Percentiles rank a stretch among this genome's conserved stretches.
These are phyloP conservation scores for Colletotrichum neosansevieriae DNA, from an alignment of 2,329 filamentous ascomycete genomes.

Conservation along the genomic window DNA sequence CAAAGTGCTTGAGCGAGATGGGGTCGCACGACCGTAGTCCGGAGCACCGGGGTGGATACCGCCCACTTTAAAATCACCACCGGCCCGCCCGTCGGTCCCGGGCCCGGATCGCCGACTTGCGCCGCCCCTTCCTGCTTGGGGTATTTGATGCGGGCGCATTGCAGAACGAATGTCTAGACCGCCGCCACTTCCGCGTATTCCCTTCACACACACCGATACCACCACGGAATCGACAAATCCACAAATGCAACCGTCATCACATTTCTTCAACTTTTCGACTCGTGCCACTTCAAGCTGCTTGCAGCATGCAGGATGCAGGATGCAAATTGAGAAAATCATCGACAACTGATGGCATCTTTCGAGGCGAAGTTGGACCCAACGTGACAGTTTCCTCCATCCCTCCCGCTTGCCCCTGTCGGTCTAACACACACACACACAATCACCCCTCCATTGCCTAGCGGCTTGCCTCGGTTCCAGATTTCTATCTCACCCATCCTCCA, in stretches of 20 bases:
- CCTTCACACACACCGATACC: conserved; percentile 8
- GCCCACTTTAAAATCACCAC: conserved; percentile 8
- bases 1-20: conserved; percentile 3
- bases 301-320: conserved; percentile 27
- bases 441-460: neutral
- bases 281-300: conserved; percentile 18
- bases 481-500: neutral
- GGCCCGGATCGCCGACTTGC: conserved; percentile 31
- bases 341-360: conserved; percentile 16
- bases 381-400: conserved; percentile 36
- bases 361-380: neutral
- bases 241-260: conserved; percentile 10
- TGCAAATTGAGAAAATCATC: neutral
- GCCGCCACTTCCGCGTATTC: conserved; percentile 21
- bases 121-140: neutral
- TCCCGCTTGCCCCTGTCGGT: neutral
- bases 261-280: conserved; percentile 19
- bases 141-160: neutral
- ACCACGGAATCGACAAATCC: conserved; percentile 2
- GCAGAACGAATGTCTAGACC: conserved; percentile 19
- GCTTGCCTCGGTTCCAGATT: conserved; percentile 23
- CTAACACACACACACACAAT: neutral
- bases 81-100: conserved; percentile 28
- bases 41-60: conserved; percentile 20
- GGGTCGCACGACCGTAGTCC: conserved; percentile 13